Evolutionary conservation across 2,329 filamentous ascomycete genomes (phyloP).

Genomic region (Lachnellula hyalina): DNA sequence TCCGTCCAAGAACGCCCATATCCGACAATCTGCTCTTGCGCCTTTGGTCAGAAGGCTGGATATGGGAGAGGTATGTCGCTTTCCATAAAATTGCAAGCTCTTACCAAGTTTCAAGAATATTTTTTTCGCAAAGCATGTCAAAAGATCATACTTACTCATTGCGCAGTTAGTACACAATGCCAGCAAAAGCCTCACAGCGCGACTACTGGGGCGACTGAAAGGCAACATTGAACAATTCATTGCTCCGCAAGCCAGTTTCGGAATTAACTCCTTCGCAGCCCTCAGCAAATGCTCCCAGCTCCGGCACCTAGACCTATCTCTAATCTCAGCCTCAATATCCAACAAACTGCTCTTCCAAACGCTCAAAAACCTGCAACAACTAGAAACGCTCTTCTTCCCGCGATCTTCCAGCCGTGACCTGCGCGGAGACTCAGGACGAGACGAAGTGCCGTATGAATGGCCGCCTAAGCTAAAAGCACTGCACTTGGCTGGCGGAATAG

Average conservation of each 20-base stretch:
- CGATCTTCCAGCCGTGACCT: conserved; percentile 23
- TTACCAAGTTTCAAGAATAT: too few relatives aligned
- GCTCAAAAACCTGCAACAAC: conserved; percentile 22
- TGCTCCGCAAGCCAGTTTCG: conserved; percentile 31
- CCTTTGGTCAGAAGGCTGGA: conserved; percentile 28
- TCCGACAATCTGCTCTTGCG: conserved; percentile 27
- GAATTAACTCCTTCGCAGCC: conserved; percentile 32
- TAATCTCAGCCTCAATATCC: conserved; percentile 30
- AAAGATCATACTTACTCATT: too few relatives aligned
- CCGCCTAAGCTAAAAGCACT: conserved; percentile 28
- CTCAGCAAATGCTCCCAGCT: conserved; percentile 30
- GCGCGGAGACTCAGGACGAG: not conserved
- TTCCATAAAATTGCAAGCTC: too few relatives aligned
- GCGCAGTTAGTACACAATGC: conserved; percentile 27
- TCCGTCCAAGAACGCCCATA: conserved; percentile 33
- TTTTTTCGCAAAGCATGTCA: too few relatives aligned
- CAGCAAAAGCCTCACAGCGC: conserved; percentile 28
- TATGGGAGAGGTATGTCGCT: conserved; percentile 21
- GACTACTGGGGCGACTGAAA: conserved; percentile 30
- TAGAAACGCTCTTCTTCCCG: conserved; percentile 31
- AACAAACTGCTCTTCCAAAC: conserved; percentile 29
- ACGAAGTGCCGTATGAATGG: conserved; percentile 23
- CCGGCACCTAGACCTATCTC: conserved; percentile 27
- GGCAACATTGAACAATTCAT: conserved; percentile 31
- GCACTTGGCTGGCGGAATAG: conserved; percentile 30